phyloP scores from a whole-genome alignment of 768 basidiomycete genomes.

The Rhizopogon sp. region DNA sequence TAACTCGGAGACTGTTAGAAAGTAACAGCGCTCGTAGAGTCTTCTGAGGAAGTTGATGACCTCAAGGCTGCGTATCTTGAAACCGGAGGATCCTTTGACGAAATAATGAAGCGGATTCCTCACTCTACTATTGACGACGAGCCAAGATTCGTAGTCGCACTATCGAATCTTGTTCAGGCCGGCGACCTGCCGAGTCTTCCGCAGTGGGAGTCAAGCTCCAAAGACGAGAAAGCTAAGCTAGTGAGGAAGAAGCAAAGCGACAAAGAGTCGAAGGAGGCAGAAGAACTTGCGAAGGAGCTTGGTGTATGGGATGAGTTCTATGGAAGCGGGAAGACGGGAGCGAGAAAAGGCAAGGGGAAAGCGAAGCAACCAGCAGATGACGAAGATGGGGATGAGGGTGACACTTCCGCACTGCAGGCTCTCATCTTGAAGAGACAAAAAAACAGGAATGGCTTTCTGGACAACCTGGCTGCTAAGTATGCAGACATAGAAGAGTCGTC shows the following conservation, averaged over 20 bases:
- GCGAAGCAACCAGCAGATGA: conserved; percentile 29
- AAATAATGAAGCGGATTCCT: conserved; percentile 82
- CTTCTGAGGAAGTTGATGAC: conserved; percentile 79
- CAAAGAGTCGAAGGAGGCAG: conserved; percentile 83
- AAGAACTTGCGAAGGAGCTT: conserved; percentile 75
- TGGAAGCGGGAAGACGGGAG: conserved; percentile 64
- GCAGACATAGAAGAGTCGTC: conserved; percentile 36
- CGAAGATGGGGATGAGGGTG: conserved; percentile 46
- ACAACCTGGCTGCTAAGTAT: conserved; percentile 72
- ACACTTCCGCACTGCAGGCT: conserved; percentile 69
- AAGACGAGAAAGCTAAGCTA: conserved; percentile 76
- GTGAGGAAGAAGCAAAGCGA: conserved; percentile 68
- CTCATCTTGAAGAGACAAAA: conserved; percentile 76
- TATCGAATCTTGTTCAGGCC: conserved; percentile 63
- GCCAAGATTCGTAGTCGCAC: conserved; percentile 65
- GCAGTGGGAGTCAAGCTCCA: conserved; percentile 65
- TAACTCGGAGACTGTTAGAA: background rate
- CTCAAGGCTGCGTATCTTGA: conserved; percentile 68
- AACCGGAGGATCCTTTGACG: conserved; percentile 69
- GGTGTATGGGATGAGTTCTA: conserved; percentile 96
- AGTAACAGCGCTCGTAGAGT: conserved; percentile 45
- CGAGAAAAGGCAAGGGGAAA: conserved; percentile 52
- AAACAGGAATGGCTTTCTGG: conserved; percentile 68
- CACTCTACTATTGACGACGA: conserved; percentile 86
- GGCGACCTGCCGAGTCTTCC: conserved; percentile 51